Conservation (phyloP, 2,329 filamentous ascomycete species). For the Talaromyces piceae region DNA sequence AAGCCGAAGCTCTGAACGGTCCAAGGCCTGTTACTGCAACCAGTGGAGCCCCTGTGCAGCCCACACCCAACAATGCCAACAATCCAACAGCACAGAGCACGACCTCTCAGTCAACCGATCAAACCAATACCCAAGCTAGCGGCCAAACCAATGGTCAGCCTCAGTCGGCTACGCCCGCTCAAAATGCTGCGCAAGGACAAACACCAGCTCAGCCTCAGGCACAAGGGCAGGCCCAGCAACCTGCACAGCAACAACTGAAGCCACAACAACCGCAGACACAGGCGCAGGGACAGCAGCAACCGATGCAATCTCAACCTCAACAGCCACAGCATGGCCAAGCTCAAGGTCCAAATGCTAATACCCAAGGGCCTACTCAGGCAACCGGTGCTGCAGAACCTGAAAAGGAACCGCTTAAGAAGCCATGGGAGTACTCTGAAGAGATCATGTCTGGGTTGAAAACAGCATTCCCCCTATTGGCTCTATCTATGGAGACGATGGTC, state of each 20-base stretch:
- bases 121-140: constrained; percentile 6
- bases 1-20: constrained; percentile 19
- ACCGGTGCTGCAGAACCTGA: constrained; percentile 24
- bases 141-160: constrained; percentile 20
- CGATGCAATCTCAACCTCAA: not conserved
- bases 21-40: constrained; percentile 39
- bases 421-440: constrained; percentile 95
- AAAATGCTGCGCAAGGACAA: constrained; percentile 19
- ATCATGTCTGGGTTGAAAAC: constrained; percentile 95
- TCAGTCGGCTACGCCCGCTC: constrained; percentile 15
- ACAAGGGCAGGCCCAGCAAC: constrained; percentile 13
- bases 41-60: constrained; percentile 38
- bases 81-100: constrained; percentile 17
- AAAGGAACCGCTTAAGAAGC: constrained; percentile 57
- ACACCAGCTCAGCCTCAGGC: constrained; percentile 16
- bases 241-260: constrained; percentile 2
- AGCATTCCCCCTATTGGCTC: constrained; percentile 85
- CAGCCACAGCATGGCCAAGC: constrained; percentile 23
- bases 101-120: constrained; percentile 15
- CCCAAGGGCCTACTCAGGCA: constrained; percentile 19
- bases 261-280: constrained; percentile 23
- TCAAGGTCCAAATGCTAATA: constrained; percentile 10
- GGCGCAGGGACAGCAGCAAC: constrained; percentile 14
- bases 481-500: constrained; percentile 99
- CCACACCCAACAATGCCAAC: constrained; percentile 35